A percentile compares a stretch with the other conserved stretches of the same genome.
Conservation (phyloP, 2,329 filamentous ascomycete species). For the Acrocalymma vagum region DNA sequence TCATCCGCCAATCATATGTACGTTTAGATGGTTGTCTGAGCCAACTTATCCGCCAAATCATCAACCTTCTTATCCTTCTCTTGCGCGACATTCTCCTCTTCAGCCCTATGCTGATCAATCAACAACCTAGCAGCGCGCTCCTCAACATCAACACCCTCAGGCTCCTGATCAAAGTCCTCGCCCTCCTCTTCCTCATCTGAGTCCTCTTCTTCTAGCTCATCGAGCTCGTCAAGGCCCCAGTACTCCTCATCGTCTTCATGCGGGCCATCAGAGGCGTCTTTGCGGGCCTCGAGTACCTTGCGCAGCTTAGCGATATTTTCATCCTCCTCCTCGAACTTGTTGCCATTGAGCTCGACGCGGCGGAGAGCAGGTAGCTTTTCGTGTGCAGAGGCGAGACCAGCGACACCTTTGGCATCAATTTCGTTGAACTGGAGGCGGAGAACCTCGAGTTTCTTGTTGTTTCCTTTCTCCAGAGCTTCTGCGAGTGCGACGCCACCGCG, state of each 20-base stretch:
- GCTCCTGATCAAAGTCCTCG: conserved; percentile 74
- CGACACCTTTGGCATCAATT: conserved; percentile 79
- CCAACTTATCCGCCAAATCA: conserved; percentile 76
- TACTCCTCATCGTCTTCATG: conserved; percentile 64
- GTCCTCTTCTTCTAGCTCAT: conserved; percentile 84
- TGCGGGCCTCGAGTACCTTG: conserved; percentile 74
- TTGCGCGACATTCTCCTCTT: conserved; percentile 76
- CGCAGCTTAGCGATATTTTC: conserved; percentile 72
- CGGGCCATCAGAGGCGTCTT: conserved; percentile 62
- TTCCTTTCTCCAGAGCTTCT: conserved; percentile 74
- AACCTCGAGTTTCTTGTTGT: conserved; percentile 81
- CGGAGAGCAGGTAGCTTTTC: conserved; percentile 77
- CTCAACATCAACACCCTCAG: conserved; percentile 63
- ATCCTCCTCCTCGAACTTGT: conserved; percentile 92
- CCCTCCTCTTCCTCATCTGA: conserved; percentile 79
- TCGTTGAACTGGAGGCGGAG: conserved; percentile 94
- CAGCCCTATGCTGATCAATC: conserved; percentile 74
- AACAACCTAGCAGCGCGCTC: conserved; percentile 60
- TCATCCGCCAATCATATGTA: neutral
- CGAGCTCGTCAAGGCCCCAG: conserved; percentile 66
- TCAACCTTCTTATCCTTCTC: conserved; percentile 82
- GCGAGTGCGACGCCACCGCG: conserved; percentile 80
- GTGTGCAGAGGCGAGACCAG: conserved; percentile 74
- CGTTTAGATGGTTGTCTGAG: conserved; percentile 67
- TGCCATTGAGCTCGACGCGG: conserved; percentile 93